phyloP scores from a whole-genome alignment of 2,329 filamentous ascomycete genomes.

The Pyrenophora seminiperda region DNA sequence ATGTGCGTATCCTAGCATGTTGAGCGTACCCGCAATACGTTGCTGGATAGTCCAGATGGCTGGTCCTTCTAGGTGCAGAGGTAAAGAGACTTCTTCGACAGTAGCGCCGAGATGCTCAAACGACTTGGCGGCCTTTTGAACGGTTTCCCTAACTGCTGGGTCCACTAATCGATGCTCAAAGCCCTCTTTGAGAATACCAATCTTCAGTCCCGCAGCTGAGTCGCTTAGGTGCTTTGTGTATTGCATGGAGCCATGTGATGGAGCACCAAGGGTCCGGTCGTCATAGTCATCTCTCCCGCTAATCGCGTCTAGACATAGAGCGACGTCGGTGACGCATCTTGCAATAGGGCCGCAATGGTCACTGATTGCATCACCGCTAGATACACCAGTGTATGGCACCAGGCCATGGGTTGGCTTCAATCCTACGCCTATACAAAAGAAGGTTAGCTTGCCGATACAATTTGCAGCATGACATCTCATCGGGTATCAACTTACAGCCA shows the following conservation, averaged over 20 bases:
- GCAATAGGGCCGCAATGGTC: slow-evolving; percentile 51
- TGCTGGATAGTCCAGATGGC: slow-evolving; percentile 45
- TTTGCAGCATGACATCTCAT: too few species aligned
- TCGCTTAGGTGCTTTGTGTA: slow-evolving; percentile 22
- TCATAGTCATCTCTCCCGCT: slow-evolving; percentile 39
- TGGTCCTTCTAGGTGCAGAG: slow-evolving; percentile 49
- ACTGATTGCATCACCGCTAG: slow-evolving; percentile 44
- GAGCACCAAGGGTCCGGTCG: slow-evolving; percentile 38
- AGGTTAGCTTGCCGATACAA: not conserved
- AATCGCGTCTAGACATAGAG: slow-evolving; percentile 38
- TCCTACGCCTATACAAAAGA: slow-evolving; percentile 23
- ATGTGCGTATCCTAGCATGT: slow-evolving; percentile 44
- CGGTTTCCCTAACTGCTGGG: slow-evolving; percentile 47
- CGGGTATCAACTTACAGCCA: slow-evolving; percentile 29
- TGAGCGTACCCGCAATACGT: slow-evolving; percentile 51
- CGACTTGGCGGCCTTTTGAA: slow-evolving; percentile 48
- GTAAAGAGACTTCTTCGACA: slow-evolving; percentile 44
- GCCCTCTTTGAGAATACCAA: slow-evolving; percentile 36
- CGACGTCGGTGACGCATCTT: slow-evolving; percentile 30
- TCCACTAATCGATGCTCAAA: slow-evolving; percentile 42
- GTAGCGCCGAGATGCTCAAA: slow-evolving; percentile 55
- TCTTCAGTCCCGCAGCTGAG: slow-evolving; percentile 29
- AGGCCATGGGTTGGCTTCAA: slow-evolving; percentile 57
- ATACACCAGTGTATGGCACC: slow-evolving; percentile 58
- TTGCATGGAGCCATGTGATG: slow-evolving; percentile 26